Evolutionary conservation across 345 rosid genomes (phyloP).

Genomic region (Gossypium raimondii): DNA sequence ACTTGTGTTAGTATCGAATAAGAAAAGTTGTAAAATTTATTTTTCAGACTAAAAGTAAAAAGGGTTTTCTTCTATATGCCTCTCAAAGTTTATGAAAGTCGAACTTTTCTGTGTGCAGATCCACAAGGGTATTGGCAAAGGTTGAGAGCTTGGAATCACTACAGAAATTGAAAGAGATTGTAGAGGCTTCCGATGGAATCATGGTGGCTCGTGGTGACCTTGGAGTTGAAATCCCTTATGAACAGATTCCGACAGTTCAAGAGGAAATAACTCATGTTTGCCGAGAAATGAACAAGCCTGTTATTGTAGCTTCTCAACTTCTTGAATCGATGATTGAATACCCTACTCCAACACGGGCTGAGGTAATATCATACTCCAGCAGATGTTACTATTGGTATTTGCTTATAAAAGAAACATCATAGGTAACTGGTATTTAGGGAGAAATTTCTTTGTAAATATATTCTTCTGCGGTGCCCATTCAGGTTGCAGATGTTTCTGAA

Average conservation of each 20-base stretch:
- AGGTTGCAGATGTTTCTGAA: slow-evolving; percentile 82
- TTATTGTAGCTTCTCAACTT: slow-evolving; percentile 71
- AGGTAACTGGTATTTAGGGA: background rate
- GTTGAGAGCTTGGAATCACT: slow-evolving; percentile 67
- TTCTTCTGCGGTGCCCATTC: slow-evolving; percentile 14
- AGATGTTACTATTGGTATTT: background rate
- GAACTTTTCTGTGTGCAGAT: slow-evolving; percentile 29
- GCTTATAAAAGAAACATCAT: background rate
- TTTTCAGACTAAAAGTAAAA: background rate
- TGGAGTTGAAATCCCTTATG: slow-evolving; percentile 71
- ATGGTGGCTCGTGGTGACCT: slow-evolving; percentile 82
- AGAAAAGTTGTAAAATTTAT: background rate
- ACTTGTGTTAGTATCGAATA: background rate
- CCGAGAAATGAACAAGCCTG: slow-evolving; percentile 67
- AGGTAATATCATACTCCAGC: slow-evolving; percentile 32
- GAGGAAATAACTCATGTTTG: slow-evolving; percentile 44
- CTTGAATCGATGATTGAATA: slow-evolving; percentile 78
- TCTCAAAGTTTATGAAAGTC: background rate
- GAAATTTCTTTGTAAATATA: background rate
- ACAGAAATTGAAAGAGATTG: slow-evolving; percentile 51
- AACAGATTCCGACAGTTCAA: slow-evolving; percentile 67
- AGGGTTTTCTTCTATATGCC: background rate
- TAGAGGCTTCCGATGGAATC: slow-evolving; percentile 65
- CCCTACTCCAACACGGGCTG: slow-evolving; percentile 78
- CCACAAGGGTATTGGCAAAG: slow-evolving; percentile 60